Percentiles rank a stretch among this genome's conserved stretches.
Evolutionary conservation across 1,284 basidiomycete genomes (phyloP).

Genomic region (Malassezia cuniculi): DNA sequence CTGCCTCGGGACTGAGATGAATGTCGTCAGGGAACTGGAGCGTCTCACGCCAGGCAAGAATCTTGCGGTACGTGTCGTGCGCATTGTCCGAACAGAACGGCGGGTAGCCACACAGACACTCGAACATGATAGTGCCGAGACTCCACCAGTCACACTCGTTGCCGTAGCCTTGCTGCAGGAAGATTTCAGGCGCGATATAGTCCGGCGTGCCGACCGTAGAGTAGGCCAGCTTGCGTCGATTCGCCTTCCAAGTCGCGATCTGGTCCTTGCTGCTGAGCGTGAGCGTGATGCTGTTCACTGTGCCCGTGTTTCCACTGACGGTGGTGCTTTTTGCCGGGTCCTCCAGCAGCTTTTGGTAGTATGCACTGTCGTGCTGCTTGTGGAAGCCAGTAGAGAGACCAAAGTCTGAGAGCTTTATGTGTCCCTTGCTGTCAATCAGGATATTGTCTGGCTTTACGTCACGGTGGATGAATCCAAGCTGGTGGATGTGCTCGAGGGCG

Average conservation of each 20-base stretch:
- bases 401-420: constrained; percentile 91
- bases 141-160: constrained; percentile 97
- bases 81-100: constrained; percentile 97
- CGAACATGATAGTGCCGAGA: constrained; percentile 84
- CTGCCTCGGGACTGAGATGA: constrained; percentile 78
- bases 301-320: constrained; percentile 38
- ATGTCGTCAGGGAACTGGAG: constrained; percentile 85
- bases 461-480: constrained; percentile 92
- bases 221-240: constrained; percentile 88
- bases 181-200: constrained; percentile 98
- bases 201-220: constrained; percentile 97
- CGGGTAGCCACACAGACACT: constrained; percentile 87
- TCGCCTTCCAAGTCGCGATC: constrained; percentile 86
- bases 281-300: constrained; percentile 44
- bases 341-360: constrained; percentile 85
- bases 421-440: constrained; percentile 81
- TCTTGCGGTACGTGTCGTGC: constrained; percentile 96
- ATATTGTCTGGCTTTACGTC: constrained; percentile 98
- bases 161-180: constrained; percentile 90
- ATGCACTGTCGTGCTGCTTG: constrained; percentile 83
- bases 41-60: constrained; percentile 86
- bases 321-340: constrained; percentile 25
- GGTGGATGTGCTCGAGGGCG: constrained; percentile 94
- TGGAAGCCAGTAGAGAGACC: constrained; percentile 89
- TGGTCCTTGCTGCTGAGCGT: constrained; percentile 41